These are phyloP conservation scores for Mycosphaerella sp. DNA, from an alignment of 2,329 filamentous ascomycete species.

Conservation along the genomic window DNA sequence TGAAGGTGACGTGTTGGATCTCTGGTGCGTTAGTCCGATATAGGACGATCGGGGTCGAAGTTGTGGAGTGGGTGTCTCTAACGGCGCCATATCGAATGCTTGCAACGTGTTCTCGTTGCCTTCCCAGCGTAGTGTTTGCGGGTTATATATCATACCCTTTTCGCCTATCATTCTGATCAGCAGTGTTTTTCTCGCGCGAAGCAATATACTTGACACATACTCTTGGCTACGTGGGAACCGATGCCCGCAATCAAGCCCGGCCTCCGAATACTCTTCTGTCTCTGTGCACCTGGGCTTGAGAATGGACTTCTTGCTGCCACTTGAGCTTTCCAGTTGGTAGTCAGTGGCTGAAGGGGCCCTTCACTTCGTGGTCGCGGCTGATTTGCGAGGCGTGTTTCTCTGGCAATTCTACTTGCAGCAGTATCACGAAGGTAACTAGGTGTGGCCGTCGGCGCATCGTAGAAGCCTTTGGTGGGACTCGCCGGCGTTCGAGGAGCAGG, in stretches of 20 bases:
- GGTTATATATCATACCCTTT: conserved; percentile 96
- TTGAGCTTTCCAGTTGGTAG: conserved; percentile 55
- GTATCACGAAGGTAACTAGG: conserved; percentile 62
- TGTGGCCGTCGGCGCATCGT: conserved; percentile 41
- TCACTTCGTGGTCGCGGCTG: conserved; percentile 38
- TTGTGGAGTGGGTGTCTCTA: conserved; percentile 34
- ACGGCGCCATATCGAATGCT: conserved; percentile 59
- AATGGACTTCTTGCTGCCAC: conserved; percentile 47
- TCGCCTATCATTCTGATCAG: conserved; percentile 51
- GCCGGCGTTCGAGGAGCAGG: conserved; percentile 48
- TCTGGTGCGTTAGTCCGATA: conserved; percentile 33
- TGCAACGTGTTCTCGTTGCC: conserved; percentile 83
- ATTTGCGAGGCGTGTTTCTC: conserved; percentile 48
- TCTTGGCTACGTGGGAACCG: conserved; percentile 68
- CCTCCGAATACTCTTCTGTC: conserved; percentile 45
- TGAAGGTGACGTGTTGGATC: conserved; percentile 38
- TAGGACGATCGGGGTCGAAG: conserved; percentile 26
- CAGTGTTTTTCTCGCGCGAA: neutral
- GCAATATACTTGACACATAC: conserved; percentile 47
- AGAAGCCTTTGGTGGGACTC: conserved; percentile 42
- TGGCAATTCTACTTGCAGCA: conserved; percentile 57
- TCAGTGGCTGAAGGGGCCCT: conserved; percentile 47
- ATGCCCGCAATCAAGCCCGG: conserved; percentile 87
- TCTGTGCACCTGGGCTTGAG: conserved; percentile 44
- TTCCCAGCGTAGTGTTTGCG: conserved; percentile 81